Base-by-base conservation (phyloP, 2,329 filamentous ascomycete species). In the Lachnellula subtilissima region DNA sequence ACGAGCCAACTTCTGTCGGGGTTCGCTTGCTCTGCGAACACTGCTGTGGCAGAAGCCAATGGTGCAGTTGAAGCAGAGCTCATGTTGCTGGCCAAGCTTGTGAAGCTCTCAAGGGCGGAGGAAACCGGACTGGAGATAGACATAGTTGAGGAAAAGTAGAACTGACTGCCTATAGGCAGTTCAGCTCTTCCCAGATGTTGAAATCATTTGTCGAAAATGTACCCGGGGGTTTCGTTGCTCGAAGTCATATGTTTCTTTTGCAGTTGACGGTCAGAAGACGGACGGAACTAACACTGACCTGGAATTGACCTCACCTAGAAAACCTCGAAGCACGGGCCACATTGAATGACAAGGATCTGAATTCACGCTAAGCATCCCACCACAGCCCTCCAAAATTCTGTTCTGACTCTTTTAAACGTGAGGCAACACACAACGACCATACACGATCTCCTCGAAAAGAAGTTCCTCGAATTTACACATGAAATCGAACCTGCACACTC, bases 1-100 rank as follows among this genome's bases (percentile, higher is more conserved):
- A 82, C 80, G 47, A 86, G 74, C 82, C 82, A 86, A 45, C 81
- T 78, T 15, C 73, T 74, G 65, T 58, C 71, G 67, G 45, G 70
- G 69, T 55, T 73, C 69, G 59, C 72, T 65, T 62, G 69, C 66
- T 28, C 55, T 32, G 56, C 42, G n/a, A 52, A 37, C 37, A 50
- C 56, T 39, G 53, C 49, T 28, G 66, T 63, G 37, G 56, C 60
- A 35, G 60, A 17, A 47, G 60, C 58, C 54, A 62, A 48, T 40
- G 45, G 32, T 11, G 42, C 22, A 9, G 56, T 45, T 17, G 63
- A 62, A 43, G 60, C 56, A 19, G 64, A 53, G 45, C 55, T 61
- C 64, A 67, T 63, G 48, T 55, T 58, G 52, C 42, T 56, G 32
- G 59, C 45, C 53, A 61, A 59, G 58, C 53, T 62, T 53, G 55